phyloP scores from a whole-genome alignment of 2,329 filamentous ascomycete species.

The Coleophoma cylindrospora region DNA sequence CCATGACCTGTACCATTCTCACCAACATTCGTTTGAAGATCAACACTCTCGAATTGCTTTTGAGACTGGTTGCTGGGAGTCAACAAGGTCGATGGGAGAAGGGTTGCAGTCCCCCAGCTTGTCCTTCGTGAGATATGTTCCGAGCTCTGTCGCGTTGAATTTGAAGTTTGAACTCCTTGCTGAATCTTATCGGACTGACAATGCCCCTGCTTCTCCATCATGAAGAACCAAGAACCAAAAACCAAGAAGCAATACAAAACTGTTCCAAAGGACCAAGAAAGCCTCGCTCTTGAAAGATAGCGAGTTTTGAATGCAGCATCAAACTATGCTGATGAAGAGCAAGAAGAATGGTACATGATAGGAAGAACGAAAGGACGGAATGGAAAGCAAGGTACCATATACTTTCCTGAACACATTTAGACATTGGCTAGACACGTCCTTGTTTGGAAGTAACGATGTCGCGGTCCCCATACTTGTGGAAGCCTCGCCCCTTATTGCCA shows the following conservation, averaged over 20 bases:
- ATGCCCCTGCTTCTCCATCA: slow-evolving; percentile 16
- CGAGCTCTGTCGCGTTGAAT: slow-evolving; percentile 28
- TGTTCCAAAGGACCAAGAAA: slow-evolving; percentile 26
- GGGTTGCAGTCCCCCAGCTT: slow-evolving; percentile 31
- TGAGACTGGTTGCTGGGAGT: slow-evolving; percentile 9
- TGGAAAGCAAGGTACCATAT: slow-evolving; percentile 2
- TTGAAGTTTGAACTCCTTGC: too few species aligned
- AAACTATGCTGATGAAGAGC: slow-evolving; percentile 21
- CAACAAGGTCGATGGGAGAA: slow-evolving; percentile 22
- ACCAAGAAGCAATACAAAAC: slow-evolving; percentile 24
- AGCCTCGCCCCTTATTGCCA: too few species aligned
- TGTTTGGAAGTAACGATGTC: too few species aligned
- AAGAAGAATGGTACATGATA: slow-evolving; percentile 16
- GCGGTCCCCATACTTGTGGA: too few species aligned
- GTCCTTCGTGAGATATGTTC: slow-evolving; percentile 33
- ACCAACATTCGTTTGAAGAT: slow-evolving; percentile 19
- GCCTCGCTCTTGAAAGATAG: slow-evolving; percentile 14
- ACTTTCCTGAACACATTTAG: not conserved
- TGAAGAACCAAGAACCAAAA: slow-evolving; percentile 16
- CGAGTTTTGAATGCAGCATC: slow-evolving; percentile 17
- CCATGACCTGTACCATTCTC: slow-evolving; percentile 19
- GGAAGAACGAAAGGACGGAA: slow-evolving; percentile 9
- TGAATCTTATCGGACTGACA: too few species aligned
- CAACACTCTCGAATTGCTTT: slow-evolving; percentile 28
- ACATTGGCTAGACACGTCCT: too few species aligned